phyloP scores from a whole-genome alignment of 2,329 filamentous ascomycete genomes.

The Fusarium hainanense region DNA sequence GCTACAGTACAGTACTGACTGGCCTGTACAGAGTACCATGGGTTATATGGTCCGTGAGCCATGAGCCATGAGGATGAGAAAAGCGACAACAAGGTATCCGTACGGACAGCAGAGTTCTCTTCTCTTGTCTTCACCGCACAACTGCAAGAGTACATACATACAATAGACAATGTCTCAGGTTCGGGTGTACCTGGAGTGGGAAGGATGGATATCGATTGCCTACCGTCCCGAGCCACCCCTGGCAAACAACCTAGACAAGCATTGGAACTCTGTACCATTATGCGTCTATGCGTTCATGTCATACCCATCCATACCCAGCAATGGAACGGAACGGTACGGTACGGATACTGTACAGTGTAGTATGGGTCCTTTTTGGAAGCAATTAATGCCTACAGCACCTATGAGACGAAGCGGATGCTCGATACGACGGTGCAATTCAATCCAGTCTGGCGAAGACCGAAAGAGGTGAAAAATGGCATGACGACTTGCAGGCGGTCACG shows the following conservation, averaged over 20 bases:
- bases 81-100: constrained; percentile 30
- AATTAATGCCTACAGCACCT: constrained; percentile 1
- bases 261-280: constrained; percentile 19
- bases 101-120: constrained; percentile 21
- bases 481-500: constrained; percentile 13
- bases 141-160: not conserved
- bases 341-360: not conserved
- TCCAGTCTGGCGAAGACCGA: constrained; percentile 32
- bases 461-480: constrained; percentile 22
- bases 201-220: constrained; percentile 17
- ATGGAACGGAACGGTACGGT: not conserved
- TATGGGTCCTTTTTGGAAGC: constrained; percentile 19
- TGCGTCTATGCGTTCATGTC: constrained; percentile 32
- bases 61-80: constrained; percentile 15
- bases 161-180: constrained; percentile 34
- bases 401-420: constrained; percentile 31
- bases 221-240: constrained; percentile 18
- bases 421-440: constrained; percentile 32
- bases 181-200: constrained; percentile 23
- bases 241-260: constrained; percentile 9
- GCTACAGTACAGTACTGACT: constrained; percentile 23
- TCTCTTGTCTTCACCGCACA: constrained; percentile 26
- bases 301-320: constrained; percentile 4
- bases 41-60: constrained; percentile 23
- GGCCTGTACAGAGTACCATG: constrained; percentile 9